Base-by-base conservation (phyloP, 345 rosid genomes). In the Eucalyptus guilfoylei region DNA sequence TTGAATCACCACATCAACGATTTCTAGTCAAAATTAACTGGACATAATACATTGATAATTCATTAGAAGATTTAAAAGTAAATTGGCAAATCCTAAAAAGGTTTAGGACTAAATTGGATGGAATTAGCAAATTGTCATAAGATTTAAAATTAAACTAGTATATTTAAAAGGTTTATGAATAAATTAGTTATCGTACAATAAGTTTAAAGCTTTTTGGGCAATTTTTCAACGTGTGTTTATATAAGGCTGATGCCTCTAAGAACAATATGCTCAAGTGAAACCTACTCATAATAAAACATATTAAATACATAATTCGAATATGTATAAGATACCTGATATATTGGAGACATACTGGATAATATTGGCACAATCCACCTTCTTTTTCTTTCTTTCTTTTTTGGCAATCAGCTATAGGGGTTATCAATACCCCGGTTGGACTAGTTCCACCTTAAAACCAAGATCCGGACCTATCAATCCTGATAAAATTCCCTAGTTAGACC, bases 1-100 rank as follows among this genome's bases (percentile, higher is more conserved):
- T 0, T 52, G 2, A 52, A 52, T 21, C 5, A 0, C 5, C 58
- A 52, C 26, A 0, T 52, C 5, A 52, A 52, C 0, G 1, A 52
- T 21, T 52, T 52, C 0, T 52, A 2, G 26, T 52, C 26, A 52
- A 52, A 49, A 52, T 52, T 52, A 52, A 52, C 1, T 0, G 11
- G 5, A 52, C 11, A 52, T 0, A 52, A 52, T 52, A 21, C 26
- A 52, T 52, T 21, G 58, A 52, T 52, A 52, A 52, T 21, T 52
- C 26, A 52, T 52, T 21, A 52, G 10, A 52, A 52, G 58, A 52
- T 52, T 8, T 52, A 52, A 52, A 52, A 52, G 2, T 21, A 52
- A 52, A 52, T 52, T 21, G 24, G 26, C 4, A 52, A 52, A 52
- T 52, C 26, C 2, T 19, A 11, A 52, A 52, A 52, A 52, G 1